Base-by-base conservation (phyloP, 73 alveolate species). In the Paramecium caudatum region DNA sequence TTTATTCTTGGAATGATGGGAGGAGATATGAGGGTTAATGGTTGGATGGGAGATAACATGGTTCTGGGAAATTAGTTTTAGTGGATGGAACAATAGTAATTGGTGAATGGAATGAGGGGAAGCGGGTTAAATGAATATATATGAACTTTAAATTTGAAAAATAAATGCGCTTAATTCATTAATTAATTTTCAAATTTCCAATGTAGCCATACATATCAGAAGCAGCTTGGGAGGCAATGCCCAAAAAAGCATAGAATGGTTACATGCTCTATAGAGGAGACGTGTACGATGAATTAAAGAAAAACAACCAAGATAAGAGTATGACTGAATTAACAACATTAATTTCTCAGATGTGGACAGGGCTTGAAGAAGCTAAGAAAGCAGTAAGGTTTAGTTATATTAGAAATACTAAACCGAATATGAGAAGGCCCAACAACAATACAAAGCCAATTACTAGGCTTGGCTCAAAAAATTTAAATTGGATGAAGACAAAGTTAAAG, bases 11-110 rank as follows among this genome's bases (percentile, higher is more conserved):
- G 95, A 41, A 34, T 7, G 91, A 93, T 91, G 96, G 96, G 0
- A 62, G 49, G 41, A 41, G 41, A 13, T 94, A 86, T 91, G 63
- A 9, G 48, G 95, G 96, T 9, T 39, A 80, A 15, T 94, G 91
- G 83, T 47, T 27, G 39, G 62, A 91, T 45, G 94, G 95, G 23
- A 86, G 90, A 81, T 78, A 61, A 91, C 97, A 95, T 49, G 98
- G 98, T 32, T 82, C 90, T 48, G 98, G 98, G 23, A 82, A 85
- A 27, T 68, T 90, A 5, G 30, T 50, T 47, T 17, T 13, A 0
- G 0, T 91, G 7, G 86, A 92, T 39, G 96, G 94, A 4, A 87
- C 88, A 16, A 27, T 48, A 8, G 50, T 90, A 41, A 70, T 70
- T 33, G 94, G 94, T 19, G 90, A 39, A 82, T 90, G 94, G 94